Evolutionary conservation across 2,329 filamentous ascomycete genomes (phyloP), one percentile per base, ranked within the genome.

Genomic region (Fusarium dimerum): DNA sequence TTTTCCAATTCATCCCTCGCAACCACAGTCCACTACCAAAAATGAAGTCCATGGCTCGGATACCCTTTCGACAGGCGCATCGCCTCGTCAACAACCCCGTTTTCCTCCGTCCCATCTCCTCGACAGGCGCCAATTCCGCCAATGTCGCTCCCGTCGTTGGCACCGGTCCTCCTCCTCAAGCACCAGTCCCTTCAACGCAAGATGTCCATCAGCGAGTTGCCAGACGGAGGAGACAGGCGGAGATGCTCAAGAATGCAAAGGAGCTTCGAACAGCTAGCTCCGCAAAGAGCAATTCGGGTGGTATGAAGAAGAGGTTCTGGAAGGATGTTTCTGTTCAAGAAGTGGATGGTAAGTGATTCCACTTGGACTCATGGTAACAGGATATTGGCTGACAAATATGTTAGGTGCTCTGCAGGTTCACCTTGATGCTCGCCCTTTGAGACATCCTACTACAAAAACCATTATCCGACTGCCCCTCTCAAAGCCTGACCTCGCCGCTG

Each of bases 401-500:
- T 6, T 43, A 79, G 78, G 74, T 43, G 65, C 72, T n/a, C 68
- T 78, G 51, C 79, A 84, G 61, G 77, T 97, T 50, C 78, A 87
- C 61, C 86, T 97, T 59, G 94, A 97, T 74, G 72, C 78, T 20
- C 82, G 92, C 26, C 86, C 92, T 5, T 83, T 99, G 55, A 86
- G 92, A 56, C 91, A 89, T 47, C 89, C 87, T 1, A 79, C 83
- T 53, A 86, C 86, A 48, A 91, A 92, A 68, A 68, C 82, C 40
- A 78, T 90, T 57, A 78, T 99, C 63, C 83, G 80, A 2, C 66
- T 97, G 29, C 92, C 94, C 0, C 65, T 76, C 2, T 82, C 80
- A 51, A 97, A 97, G 75, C 86, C 85, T 32, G 83, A 91, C 65
- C 87, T 97, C 39, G 93, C 93, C 20, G 81, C 86, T 42, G 90